A percentile compares a stretch with the other conserved stretches of the same genome.
phyloP scores from a whole-genome alignment of 345 rosid species.

The Aquilaria yunnanensis region DNA sequence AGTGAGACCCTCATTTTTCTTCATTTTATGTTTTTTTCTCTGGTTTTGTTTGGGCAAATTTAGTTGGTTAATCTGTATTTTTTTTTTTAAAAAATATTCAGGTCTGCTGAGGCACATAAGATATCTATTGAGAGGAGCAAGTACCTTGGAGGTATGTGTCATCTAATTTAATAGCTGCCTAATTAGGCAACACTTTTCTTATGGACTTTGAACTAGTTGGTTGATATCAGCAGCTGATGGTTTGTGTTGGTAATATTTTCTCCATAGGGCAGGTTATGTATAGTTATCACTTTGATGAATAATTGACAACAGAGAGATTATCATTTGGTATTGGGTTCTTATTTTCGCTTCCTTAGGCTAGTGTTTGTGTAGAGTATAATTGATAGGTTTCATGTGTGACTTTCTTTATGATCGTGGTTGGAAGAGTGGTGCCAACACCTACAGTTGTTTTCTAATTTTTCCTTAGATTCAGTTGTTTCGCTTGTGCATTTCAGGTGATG shows the following conservation, averaged over 20 bases:
- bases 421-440: background rate
- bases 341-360: background rate
- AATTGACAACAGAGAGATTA: no score
- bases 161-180: no score
- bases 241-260: no score
- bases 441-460: background rate
- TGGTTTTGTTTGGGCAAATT: background rate
- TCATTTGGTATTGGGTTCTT: background rate
- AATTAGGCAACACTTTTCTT: no score
- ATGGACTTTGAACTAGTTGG: no score
- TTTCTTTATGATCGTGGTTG: background rate
- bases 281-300: no score
- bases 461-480: constrained; percentile 7
- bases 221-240: no score
- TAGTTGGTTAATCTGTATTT: background rate
- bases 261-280: no score
- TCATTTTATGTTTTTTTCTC: background rate
- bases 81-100: constrained; percentile 9
- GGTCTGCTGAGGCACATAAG: constrained; percentile 77
- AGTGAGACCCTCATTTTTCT: constrained; percentile 17
- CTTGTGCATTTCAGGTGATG: constrained; percentile 53
- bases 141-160: constrained; percentile 91
- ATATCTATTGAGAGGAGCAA: constrained; percentile 95
- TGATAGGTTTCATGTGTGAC: background rate
- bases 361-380: background rate